Evolutionary conservation across 2,329 filamentous ascomycete species (phyloP).

Genomic region (Bisporella sp.): DNA sequence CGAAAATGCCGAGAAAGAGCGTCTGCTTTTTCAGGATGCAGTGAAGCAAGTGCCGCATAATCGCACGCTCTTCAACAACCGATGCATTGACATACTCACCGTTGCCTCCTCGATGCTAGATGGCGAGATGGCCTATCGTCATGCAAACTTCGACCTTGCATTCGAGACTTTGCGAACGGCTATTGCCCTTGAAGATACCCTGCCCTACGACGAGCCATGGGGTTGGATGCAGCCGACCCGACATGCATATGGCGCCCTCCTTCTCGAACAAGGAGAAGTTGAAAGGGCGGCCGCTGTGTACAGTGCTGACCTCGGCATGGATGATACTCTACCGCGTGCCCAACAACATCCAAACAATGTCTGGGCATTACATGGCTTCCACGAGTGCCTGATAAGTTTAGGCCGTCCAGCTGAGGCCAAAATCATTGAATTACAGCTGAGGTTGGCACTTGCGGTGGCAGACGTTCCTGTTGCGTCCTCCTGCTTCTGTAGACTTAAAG

Average conservation of each 20-base stretch:
- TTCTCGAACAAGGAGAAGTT: conserved; percentile 58
- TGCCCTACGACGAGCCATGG: conserved; percentile 71
- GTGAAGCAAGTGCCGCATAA: conserved; percentile 45
- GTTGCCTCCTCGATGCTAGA: conserved; percentile 61
- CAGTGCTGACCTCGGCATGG: conserved; percentile 52
- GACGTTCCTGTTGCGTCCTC: conserved; percentile 52
- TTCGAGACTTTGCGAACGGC: conserved; percentile 52
- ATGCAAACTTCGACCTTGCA: conserved; percentile 47
- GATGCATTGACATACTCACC: conserved; percentile 52
- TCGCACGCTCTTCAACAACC: conserved; percentile 64
- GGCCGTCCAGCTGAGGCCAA: conserved; percentile 40
- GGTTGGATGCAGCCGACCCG: conserved; percentile 72
- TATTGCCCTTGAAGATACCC: conserved; percentile 51
- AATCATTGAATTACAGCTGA: conserved; percentile 42
- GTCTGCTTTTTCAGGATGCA: conserved; percentile 43
- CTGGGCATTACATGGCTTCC: conserved; percentile 67
- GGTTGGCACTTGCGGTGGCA: conserved; percentile 44
- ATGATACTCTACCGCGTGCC: conserved; percentile 53
- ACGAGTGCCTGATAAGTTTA: conserved; percentile 58
- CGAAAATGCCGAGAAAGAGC: conserved; percentile 45
- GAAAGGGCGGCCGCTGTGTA: conserved; percentile 52
- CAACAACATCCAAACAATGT: conserved; percentile 66
- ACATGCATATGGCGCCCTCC: conserved; percentile 63
- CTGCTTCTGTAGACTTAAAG: conserved; percentile 44
- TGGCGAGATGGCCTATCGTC: conserved; percentile 67